Evolutionary conservation across 768 basidiomycete species (phyloP), one percentile per base, ranked within the genome.

Genomic region (Serpula lacrymans): DNA sequence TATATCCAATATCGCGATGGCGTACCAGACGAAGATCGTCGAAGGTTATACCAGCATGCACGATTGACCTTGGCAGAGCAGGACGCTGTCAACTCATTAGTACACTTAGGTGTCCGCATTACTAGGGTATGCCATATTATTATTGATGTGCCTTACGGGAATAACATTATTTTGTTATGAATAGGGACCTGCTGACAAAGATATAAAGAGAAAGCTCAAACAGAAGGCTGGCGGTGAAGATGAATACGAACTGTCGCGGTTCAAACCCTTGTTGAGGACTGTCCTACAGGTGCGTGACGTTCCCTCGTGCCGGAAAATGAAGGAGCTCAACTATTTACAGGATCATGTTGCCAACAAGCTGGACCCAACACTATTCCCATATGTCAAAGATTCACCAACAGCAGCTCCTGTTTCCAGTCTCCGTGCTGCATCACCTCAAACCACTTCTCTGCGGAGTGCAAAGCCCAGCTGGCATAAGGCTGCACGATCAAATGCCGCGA

Each of bases 1-100:
- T 99, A 98, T 59, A 89, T 98, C 51, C 84, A 95, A 59, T 77
- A 83, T 60, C 83, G 94, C 21, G 96, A 98, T 53, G 96, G 96
- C 27, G 95, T 98, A 14, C 93, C 96, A n/a, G 94, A 97, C 38
- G 96, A 98, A 57, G 96, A 99, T 63, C 82, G 90, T 41, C 80
- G 94, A 45, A 74, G 96, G 42, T 63, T 99, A 42, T 98, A 93
- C 60, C 93, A 98, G 57, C 96, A 99, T 59, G 96, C 95, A 14
- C 75, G 90, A 31, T 67, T 99, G 29, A 78, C 81, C 4, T 63
- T 94, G 41, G 73, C 88, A 4, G 95, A 99, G 53, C 91, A 95
- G 63, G 96, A 98, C 55, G 89, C 91, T 20, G 74, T 97, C 30
- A 95, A 96, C 59, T 84, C 91, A 6, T 70, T 99, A 41, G 70